phyloP scores from a whole-genome alignment of 129 eudicot species.

The Tagetes erecta region DNA sequence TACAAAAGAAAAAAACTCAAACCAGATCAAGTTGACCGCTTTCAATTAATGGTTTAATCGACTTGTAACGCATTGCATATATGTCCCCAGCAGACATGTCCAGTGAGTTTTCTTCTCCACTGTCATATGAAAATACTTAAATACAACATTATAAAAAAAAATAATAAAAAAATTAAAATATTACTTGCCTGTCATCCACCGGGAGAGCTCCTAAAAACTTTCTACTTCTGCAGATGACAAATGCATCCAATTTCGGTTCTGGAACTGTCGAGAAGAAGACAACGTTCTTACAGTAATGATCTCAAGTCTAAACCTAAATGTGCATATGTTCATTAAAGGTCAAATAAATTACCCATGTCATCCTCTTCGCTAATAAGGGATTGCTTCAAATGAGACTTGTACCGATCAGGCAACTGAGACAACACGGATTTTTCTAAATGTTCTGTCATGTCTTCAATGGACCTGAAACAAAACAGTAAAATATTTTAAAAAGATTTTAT shows the following conservation, averaged over 20 bases:
- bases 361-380: constrained; percentile 80
- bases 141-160: not conserved
- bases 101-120: constrained; percentile 77
- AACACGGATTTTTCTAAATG: constrained; percentile 77
- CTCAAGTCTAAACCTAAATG: not conserved
- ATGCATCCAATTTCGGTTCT: constrained; percentile 79
- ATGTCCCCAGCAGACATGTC: constrained; percentile 84
- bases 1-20: constrained; percentile 36
- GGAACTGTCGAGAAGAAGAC: constrained; percentile 44
- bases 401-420: constrained; percentile 70
- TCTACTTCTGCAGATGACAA: constrained; percentile 81
- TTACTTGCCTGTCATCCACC: constrained; percentile 76
- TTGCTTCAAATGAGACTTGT: constrained; percentile 83
- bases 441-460: constrained; percentile 50
- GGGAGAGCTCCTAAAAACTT: constrained; percentile 65
- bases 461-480: constrained; percentile 41
- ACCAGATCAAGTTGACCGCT: constrained; percentile 84
- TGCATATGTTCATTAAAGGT: not conserved
- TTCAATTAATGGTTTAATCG: constrained; percentile 72
- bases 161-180: not conserved
- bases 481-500: constrained; percentile 2
- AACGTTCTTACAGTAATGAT: not conserved
- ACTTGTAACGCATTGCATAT: constrained; percentile 89
- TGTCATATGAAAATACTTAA: constrained; percentile 32
- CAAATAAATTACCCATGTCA: constrained; percentile 75